Percentiles rank a stretch among this genome's conserved stretches.
phyloP scores from a whole-genome alignment of 176 grass and related monocot genomes.

The Hsuehochloa calcarea region DNA sequence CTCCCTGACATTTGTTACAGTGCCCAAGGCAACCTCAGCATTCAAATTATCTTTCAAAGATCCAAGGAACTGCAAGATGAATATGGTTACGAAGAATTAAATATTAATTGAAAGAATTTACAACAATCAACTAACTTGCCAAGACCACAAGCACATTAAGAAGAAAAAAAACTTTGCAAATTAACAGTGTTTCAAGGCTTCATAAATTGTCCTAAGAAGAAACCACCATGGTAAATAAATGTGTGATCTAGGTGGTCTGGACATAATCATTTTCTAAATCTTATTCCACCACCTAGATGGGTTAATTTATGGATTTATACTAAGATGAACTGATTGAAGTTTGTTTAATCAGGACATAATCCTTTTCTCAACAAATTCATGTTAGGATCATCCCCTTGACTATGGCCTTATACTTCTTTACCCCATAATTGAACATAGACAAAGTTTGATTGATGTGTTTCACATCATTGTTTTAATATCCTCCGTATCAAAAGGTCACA shows the following conservation, averaged over 20 bases:
- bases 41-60: slow-evolving; percentile 99
- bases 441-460: slow-evolving; percentile 25
- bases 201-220: not conserved
- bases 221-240: not conserved
- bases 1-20: slow-evolving; percentile 96
- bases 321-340: not conserved
- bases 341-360: not conserved
- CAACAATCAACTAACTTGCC: slow-evolving; percentile 24
- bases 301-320: not conserved
- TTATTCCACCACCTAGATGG: not conserved
- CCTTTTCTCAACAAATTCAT: not conserved
- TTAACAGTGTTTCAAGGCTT: not conserved
- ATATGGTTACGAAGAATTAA: slow-evolving; percentile 1
- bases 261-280: too few relatives aligned
- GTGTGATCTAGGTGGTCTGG: too few relatives aligned
- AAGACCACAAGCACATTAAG: not conserved
- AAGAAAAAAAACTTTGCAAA: slow-evolving; percentile 20
- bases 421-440: not conserved
- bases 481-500: not conserved
- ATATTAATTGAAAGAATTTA: not conserved
- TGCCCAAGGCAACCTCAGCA: slow-evolving; percentile 95
- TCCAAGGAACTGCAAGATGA: slow-evolving; percentile 65
- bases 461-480: slow-evolving; percentile 10
- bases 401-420: not conserved
- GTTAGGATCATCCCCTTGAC: not conserved